Percentiles rank a stretch among this genome's conserved stretches.
Conservation (phyloP, 202 grass and related monocot genomes). For the Alloteropsis angusta region DNA sequence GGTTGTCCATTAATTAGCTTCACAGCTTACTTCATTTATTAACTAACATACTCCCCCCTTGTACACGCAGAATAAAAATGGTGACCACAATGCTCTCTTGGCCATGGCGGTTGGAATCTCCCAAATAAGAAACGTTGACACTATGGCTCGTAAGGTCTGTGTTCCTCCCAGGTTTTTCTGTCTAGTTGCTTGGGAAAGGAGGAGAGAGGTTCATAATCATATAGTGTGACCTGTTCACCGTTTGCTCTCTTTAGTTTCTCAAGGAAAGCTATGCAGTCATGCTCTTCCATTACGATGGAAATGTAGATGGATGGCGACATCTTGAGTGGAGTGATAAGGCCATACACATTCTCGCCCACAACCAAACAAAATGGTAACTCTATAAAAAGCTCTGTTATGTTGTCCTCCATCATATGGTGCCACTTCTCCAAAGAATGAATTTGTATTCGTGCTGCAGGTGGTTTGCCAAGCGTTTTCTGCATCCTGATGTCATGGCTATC, state of each 20-base stretch:
- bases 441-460: conserved; percentile 47
- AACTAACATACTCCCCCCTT: background rate
- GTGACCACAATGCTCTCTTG: conserved; percentile 49
- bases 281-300: conserved; percentile 96
- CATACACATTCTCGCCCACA: conserved; percentile 75
- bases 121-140: conserved; percentile 78
- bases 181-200: background rate
- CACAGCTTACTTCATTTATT: background rate
- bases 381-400: background rate
- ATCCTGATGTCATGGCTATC: conserved; percentile 65
- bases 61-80: conserved; percentile 44
- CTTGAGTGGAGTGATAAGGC: conserved; percentile 78
- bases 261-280: conserved; percentile 72
- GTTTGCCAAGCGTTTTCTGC: conserved; percentile 96
- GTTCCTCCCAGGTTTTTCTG: background rate
- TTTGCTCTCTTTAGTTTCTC: conserved; percentile 50
- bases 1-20: background rate
- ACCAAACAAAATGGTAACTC: conserved; percentile 94
- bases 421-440: conserved; percentile 6
- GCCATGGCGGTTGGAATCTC: conserved; percentile 92
- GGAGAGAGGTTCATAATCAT: background rate
- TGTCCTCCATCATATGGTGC: background rate
- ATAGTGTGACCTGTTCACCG: conserved; percentile 7
- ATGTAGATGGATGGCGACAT: conserved; percentile 77
- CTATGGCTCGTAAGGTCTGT: conserved; percentile 64